A percentile compares a stretch with the other conserved stretches of the same genome.
phyloP scores from a whole-genome alignment of 1,284 basidiomycete species.

The Naganishia albida region DNA sequence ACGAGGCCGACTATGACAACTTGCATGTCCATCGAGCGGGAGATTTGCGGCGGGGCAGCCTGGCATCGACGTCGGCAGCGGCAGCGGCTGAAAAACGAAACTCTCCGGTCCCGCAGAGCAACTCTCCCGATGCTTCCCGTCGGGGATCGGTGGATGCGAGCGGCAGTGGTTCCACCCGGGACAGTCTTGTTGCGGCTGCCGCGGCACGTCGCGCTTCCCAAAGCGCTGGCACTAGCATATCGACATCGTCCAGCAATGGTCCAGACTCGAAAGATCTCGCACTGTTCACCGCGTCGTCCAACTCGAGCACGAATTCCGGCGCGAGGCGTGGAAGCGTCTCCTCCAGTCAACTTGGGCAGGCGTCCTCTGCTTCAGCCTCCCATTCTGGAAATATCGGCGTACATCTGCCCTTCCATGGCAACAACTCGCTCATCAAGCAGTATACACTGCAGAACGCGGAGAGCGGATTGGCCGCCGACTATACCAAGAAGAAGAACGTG shows the following conservation, averaged over 20 bases:
- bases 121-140: conserved; percentile 32
- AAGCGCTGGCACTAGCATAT: conserved; percentile 7
- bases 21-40: conserved; percentile 54
- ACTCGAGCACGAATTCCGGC: conserved; percentile 10
- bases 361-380: conserved; percentile 7
- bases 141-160: conserved; percentile 39
- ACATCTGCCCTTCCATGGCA: conserved; percentile 50
- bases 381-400: conserved; percentile 36
- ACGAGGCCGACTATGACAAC: conserved; percentile 48
- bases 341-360: conserved; percentile 12
- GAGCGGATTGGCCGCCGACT: conserved; percentile 91
- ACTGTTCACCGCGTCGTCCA: conserved; percentile 40
- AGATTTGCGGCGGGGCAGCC: conserved; percentile 45
- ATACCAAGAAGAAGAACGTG: conserved; percentile 89
- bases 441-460: conserved; percentile 91
- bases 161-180: conserved; percentile 37
- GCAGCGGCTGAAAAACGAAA: conserved; percentile 18
- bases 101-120: conserved; percentile 20
- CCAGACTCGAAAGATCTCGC: conserved; percentile 42
- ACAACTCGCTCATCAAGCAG: conserved; percentile 56
- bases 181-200: conserved; percentile 43
- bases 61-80: conserved; percentile 15
- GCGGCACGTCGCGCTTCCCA: conserved; percentile 36
- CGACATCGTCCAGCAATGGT: conserved; percentile 25
- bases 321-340: conserved; percentile 20